These are phyloP conservation scores for Prasinococcaceae sp. DNA, from an alignment of 139 green algal species.

Conservation along the genomic window DNA sequence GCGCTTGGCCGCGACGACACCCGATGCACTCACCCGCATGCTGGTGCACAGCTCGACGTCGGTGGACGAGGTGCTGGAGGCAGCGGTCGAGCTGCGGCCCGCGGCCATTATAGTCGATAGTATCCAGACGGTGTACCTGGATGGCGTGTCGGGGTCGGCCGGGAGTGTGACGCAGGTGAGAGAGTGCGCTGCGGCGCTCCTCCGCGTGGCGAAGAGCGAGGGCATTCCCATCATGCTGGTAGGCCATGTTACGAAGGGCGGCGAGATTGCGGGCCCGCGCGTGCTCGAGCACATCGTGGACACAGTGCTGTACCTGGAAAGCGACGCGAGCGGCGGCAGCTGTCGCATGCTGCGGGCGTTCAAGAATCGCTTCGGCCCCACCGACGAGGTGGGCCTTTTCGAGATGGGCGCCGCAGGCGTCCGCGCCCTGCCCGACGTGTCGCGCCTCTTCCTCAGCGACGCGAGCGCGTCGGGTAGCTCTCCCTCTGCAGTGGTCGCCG, in stretches of 20 bases:
- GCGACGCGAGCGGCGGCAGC: constrained; percentile 7
- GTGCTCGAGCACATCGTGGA: constrained; percentile 93
- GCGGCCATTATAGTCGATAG: constrained; percentile 73
- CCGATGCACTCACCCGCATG: neutral
- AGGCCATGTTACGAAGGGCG: constrained; percentile 47
- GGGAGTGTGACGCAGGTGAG: constrained; percentile 69
- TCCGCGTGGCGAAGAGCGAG: constrained; percentile 54
- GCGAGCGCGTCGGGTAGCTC: constrained; percentile 19
- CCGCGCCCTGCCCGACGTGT: constrained; percentile 47
- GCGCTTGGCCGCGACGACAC: constrained; percentile 26
- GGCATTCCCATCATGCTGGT: constrained; percentile 65
- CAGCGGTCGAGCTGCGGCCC: constrained; percentile 32
- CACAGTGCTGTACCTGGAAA: constrained; percentile 80
- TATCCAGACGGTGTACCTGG: constrained; percentile 87
- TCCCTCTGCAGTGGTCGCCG: constrained; percentile 42
- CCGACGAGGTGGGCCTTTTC: constrained; percentile 78
- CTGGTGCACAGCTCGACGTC: constrained; percentile 7
- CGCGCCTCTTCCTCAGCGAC: constrained; percentile 47
- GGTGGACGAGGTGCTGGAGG: constrained; percentile 25
- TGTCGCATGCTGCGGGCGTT: constrained; percentile 38
- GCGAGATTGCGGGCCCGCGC: constrained; percentile 71
- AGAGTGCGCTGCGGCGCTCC: constrained; percentile 70
- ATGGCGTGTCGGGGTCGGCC: constrained; percentile 37
- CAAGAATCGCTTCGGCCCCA: constrained; percentile 74
- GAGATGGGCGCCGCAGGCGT: constrained; percentile 53